Conservation (phyloP, 768 basidiomycete genomes). For the Strobilomyces confusus region DNA sequence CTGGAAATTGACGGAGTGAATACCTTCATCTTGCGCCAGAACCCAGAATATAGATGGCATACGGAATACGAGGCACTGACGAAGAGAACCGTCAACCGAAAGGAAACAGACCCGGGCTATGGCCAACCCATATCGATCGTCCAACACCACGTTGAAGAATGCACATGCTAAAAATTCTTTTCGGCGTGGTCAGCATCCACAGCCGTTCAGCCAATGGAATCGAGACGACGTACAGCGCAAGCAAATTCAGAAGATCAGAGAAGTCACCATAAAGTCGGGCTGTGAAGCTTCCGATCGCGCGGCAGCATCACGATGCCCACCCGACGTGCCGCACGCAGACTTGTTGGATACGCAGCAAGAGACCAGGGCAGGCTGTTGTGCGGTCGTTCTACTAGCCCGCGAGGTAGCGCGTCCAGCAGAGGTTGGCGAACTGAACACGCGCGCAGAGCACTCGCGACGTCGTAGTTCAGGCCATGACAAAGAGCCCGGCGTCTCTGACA, state of each 20-base stretch:
- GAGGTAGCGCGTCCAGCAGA: constrained; percentile 28
- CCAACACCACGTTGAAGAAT: constrained; percentile 27
- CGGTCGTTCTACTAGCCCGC: constrained; percentile 20
- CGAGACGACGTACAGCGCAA: constrained; percentile 30
- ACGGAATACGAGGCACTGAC: constrained; percentile 25
- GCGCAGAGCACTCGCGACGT: constrained; percentile 11
- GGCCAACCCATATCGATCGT: constrained; percentile 32
- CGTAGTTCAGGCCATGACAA: too few species aligned
- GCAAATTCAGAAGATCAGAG: constrained; percentile 41
- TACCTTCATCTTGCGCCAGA: too few species aligned
- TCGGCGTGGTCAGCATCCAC: background rate
- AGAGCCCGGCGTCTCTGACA: background rate
- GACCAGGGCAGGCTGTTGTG: constrained; percentile 4
- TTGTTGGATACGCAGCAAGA: constrained; percentile 13
- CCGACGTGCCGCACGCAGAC: constrained; percentile 28
- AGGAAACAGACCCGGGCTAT: constrained; percentile 25
- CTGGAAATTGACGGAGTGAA: too few species aligned
- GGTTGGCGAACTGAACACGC: constrained; percentile 5
- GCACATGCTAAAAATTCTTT: constrained; percentile 35
- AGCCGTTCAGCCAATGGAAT: background rate
- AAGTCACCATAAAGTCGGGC: constrained; percentile 39
- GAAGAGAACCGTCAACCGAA: background rate
- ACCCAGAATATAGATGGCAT: background rate
- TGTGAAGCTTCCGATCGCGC: constrained; percentile 4
- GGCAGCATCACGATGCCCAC: background rate